Evolutionary conservation across 352 stramenopile genomes (phyloP), one percentile per base, ranked within the genome.

Genomic region (Phytophthora hibernalis): DNA sequence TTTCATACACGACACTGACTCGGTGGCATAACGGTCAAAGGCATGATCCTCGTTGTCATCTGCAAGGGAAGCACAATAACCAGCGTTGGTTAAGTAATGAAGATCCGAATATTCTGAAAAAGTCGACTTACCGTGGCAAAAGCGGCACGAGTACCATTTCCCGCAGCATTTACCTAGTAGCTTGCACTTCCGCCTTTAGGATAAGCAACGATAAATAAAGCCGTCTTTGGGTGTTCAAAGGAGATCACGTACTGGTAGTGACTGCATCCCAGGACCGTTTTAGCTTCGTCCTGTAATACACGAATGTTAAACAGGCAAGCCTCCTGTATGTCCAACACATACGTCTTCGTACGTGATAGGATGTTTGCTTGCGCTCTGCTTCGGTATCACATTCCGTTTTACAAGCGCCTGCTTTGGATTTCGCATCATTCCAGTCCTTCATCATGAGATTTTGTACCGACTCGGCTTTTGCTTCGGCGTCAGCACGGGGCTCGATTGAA

Each of bases 1-100:
- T 31, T 72, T 87, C 94, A 99, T 98, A 76, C 97, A 99, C 31
- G 96, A 92, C 62, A 99, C 96, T 70, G 95, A 90, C 22, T 93
- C 95, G 15, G 97, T 96, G 40, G 93, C 77, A 61, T 99, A 98
- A 20, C 97, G 83, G 75, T 99, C 96, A 61, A 98, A 96, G 22
- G 85, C 59, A 51, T 98, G 90, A 43, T 87, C 96, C 37, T 98
- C 80, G 35, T 81, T 83, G 49, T 92, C 84, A 47, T 93, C 83
- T 87, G 31, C 18, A 43, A 58, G 24, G 24, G 3, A 5, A 28
- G 24, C 24, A 28, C 24, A 28, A 28, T 28, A 5, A 6, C 5
- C 16, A 57, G 26, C 18, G 13, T 28, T 13, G 7, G 11, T 42
- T 42, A 18, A 18, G 35, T 2, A 42, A 38, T 24, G 43, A 16